phyloP scores from a whole-genome alignment of 192 early-diverging fungal species.

The Coemansia sp. region DNA sequence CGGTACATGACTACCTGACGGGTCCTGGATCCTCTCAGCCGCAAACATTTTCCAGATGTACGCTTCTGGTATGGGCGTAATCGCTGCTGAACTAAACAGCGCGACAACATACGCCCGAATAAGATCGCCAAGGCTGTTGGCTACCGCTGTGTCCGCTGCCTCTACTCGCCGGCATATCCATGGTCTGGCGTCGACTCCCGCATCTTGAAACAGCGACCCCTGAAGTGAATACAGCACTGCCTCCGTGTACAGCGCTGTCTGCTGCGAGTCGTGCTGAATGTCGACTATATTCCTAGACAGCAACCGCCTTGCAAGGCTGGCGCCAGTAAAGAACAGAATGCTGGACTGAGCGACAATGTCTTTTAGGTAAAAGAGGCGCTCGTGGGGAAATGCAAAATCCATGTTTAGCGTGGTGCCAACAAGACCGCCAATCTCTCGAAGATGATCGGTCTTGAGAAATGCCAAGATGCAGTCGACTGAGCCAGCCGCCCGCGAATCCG shows the following conservation, averaged over 20 bases:
- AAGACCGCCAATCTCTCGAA: constrained; percentile 23
- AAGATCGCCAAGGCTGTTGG: constrained; percentile 19
- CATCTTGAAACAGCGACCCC: constrained; percentile 35
- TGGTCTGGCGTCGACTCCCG: constrained; percentile 42
- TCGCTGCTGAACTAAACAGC: constrained; percentile 29
- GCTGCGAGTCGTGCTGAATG: neutral
- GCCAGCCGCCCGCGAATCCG: neutral
- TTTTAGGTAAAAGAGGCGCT: constrained; percentile 44
- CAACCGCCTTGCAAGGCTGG: constrained; percentile 24
- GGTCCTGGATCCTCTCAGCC: constrained; percentile 11
- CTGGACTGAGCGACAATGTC: constrained; percentile 22
- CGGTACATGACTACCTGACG: constrained; percentile 7
- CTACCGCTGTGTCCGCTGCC: constrained; percentile 9
- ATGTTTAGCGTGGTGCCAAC: constrained; percentile 20
- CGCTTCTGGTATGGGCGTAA: constrained; percentile 45
- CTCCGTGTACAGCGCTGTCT: constrained; percentile 12
- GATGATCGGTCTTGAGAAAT: constrained; percentile 25
- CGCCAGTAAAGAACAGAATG: constrained; percentile 9
- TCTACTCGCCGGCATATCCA: constrained; percentile 37
- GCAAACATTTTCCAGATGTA: constrained; percentile 36
- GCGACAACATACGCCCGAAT: constrained; percentile 43
- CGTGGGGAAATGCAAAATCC: constrained; percentile 46
- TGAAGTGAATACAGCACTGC: constrained; percentile 35
- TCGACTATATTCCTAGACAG: constrained; percentile 2
- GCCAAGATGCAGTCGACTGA: constrained; percentile 36